Percentiles rank a stretch among this genome's conserved stretches.
Conservation (phyloP, 768 basidiomycete genomes). For the Tubosaeta sp. region DNA sequence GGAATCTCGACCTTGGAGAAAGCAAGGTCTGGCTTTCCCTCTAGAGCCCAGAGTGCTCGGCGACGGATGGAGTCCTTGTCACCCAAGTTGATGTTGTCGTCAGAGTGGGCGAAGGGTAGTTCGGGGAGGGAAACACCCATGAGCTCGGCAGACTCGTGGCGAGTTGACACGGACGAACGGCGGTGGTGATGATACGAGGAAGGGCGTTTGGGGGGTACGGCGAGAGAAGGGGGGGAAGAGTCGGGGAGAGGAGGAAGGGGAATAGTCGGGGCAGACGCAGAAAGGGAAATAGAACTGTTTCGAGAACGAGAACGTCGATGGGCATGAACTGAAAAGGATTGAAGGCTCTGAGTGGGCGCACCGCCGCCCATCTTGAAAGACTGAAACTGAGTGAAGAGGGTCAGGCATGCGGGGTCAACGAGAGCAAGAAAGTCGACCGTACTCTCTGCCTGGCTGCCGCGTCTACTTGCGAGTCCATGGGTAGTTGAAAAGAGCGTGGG, state of each 20-base stretch:
- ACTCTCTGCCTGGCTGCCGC: slow-evolving; percentile 41
- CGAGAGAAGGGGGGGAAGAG: slow-evolving; percentile 29
- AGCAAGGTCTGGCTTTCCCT: slow-evolving; percentile 71
- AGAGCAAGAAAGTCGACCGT: background rate
- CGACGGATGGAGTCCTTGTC: slow-evolving; percentile 78
- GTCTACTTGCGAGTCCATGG: slow-evolving; percentile 40
- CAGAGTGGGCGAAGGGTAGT: slow-evolving; percentile 54
- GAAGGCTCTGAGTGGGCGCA: slow-evolving; percentile 34
- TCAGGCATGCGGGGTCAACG: background rate
- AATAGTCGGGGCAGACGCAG: slow-evolving; percentile 35
- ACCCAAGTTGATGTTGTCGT: slow-evolving; percentile 64
- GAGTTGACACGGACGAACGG: slow-evolving; percentile 84
- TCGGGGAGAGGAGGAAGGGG: slow-evolving; percentile 34
- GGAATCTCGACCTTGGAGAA: slow-evolving; percentile 83
- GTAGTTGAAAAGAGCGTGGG: slow-evolving; percentile 22
- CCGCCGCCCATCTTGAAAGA: slow-evolving; percentile 63
- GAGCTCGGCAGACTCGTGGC: slow-evolving; percentile 84
- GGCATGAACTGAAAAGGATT: slow-evolving; percentile 32
- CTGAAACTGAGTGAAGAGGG: slow-evolving; percentile 49
- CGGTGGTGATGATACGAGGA: slow-evolving; percentile 76
- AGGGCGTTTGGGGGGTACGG: slow-evolving; percentile 43
- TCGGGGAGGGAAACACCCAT: slow-evolving; percentile 79
- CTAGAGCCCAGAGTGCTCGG: slow-evolving; percentile 80
- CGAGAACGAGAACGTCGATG: slow-evolving; percentile 59
- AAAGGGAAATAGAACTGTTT: slow-evolving; percentile 53